A percentile compares a stretch with the other conserved stretches of the same genome.
These are phyloP conservation scores for Erigeron philadelphicus DNA, from an alignment of 140 eudicot species.

Conservation along the genomic window DNA sequence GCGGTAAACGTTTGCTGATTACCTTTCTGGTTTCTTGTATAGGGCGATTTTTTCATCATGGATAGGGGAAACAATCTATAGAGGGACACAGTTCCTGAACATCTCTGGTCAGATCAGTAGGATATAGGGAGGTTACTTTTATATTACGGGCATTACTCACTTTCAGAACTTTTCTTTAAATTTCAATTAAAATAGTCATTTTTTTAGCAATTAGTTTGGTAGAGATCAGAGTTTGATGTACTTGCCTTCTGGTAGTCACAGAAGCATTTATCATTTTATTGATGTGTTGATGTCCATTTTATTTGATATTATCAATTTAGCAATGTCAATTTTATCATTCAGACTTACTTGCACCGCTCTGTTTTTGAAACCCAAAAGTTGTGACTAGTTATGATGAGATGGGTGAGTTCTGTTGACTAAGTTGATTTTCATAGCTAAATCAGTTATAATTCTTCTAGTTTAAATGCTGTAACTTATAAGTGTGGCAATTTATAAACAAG, in stretches of 20 bases:
- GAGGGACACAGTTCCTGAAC: background rate
- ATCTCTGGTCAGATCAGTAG: conserved; percentile 21
- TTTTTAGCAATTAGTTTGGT: conserved; percentile 16
- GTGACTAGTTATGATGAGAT: background rate
- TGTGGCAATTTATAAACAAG: too few species aligned
- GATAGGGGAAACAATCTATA: background rate
- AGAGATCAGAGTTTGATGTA: conserved; percentile 26
- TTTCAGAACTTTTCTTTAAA: conserved; percentile 12
- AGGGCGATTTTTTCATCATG: background rate
- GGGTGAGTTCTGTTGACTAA: background rate
- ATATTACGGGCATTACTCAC: background rate
- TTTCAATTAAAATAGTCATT: conserved; percentile 16
- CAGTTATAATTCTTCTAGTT: too few species aligned
- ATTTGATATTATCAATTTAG: background rate
- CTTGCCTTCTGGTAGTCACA: conserved; percentile 20
- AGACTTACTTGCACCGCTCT: background rate
- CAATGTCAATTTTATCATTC: background rate
- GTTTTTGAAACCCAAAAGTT: too few species aligned
- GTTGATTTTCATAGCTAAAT: too few species aligned
- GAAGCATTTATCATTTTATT: conserved; percentile 15
- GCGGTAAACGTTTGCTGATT: conserved; percentile 20
- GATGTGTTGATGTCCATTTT: background rate
- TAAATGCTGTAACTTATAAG: too few species aligned
- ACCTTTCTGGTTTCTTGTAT: conserved; percentile 16
- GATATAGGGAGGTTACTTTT: conserved; percentile 8